Conservation (phyloP, 1,284 basidiomycete species). For the Cronartium quercuum region DNA sequence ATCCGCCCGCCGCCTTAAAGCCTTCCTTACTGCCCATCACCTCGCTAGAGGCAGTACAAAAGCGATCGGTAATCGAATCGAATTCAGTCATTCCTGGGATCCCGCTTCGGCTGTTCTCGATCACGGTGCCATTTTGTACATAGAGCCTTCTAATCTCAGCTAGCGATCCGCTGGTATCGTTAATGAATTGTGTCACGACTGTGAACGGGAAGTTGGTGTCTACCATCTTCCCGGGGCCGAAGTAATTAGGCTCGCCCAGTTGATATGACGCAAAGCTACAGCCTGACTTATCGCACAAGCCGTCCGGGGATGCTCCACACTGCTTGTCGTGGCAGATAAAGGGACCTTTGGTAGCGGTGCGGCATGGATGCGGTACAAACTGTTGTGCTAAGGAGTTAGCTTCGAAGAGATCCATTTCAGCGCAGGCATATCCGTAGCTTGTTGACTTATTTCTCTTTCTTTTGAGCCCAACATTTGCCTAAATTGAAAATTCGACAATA, state of each 20-base stretch:
- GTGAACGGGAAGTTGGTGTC: constrained; percentile 2
- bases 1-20: background rate
- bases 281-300: background rate
- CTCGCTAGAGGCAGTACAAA: background rate
- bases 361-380: background rate
- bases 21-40: background rate
- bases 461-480: constrained; percentile 44
- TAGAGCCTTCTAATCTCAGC: constrained; percentile 18
- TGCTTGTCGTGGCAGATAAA: background rate
- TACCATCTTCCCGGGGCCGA: constrained; percentile 3
- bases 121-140: constrained; percentile 1
- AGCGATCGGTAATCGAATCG: constrained; percentile 1
- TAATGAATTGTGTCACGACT: constrained; percentile 27
- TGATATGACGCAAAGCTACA: constrained; percentile 2
- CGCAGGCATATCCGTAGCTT: constrained; percentile 53
- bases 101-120: background rate
- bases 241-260: constrained; percentile 3
- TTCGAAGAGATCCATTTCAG: constrained; percentile 53
- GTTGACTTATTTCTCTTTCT: constrained; percentile 50
- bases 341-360: background rate
- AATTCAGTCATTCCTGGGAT: background rate
- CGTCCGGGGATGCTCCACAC: background rate
- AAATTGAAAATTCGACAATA: constrained; percentile 51
- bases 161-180: background rate
- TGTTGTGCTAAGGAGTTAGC: constrained; percentile 13